Base-by-base conservation (phyloP, 495 filamentous ascomycete genomes). In the Penicillium cinerascens region DNA sequence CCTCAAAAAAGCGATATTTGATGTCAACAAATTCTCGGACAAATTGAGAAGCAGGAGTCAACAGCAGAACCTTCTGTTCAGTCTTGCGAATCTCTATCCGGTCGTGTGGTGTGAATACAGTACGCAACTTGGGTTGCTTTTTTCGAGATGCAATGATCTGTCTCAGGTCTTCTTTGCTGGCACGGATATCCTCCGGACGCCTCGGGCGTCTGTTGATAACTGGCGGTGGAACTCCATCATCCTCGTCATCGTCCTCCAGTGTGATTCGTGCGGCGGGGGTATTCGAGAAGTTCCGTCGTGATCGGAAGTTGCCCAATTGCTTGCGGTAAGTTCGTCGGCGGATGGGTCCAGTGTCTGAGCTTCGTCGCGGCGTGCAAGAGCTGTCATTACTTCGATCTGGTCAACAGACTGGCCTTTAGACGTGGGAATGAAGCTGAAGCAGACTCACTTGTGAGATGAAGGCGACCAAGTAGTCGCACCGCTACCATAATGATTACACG, bases 231-330 rank as follows among this genome's bases (percentile, higher is more conserved):
- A 22, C 13, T 25, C 42, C 26, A 18, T 39, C 27, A 16, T 39
- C 42, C 29, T 56, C 53, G 4, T 56, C 53, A 8, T 56, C 53
- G 1, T 60, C 57, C 15, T 56, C 58, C 17, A 58, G 23, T 18
- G 23, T 27, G 11, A 58, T 58, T 22, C 47, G 51, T 9, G 43
- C n/a, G 13, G 21, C n/a, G 0, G 42, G 11, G 1, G 56, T 51
- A 39, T 21, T 45, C 17, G 56, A 51, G 40, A 59, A 59, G 6
- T 37, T 21, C 41, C 51, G 45, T 6, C 13, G 13, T 23, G 6
- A 15, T 25, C 18, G 21, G 18, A 41, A n/a, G 6, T 17, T 29
- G 10, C 26, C 23, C 26, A 43, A 15, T n/a, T 21, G 41, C 10
- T n/a, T 21, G 13, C 23, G 25, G 39, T 9, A 26, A 43, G 21